Evolutionary conservation across 768 basidiomycete genomes (phyloP).

Genomic region (Phanerochaete carnosa): DNA sequence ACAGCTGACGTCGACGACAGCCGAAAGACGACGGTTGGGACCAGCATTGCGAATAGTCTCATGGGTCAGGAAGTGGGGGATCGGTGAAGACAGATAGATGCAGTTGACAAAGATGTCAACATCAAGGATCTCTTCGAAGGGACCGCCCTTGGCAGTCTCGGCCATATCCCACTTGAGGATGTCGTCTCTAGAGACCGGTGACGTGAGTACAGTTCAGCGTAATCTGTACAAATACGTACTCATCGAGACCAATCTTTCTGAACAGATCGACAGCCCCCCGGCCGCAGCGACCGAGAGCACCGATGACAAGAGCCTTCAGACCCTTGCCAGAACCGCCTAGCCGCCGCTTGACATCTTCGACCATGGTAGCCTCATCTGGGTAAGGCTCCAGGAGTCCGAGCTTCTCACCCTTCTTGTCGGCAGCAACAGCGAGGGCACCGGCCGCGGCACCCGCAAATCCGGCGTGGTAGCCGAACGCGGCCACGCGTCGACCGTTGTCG

Average conservation of each 20-base stretch:
- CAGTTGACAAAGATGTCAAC: constrained; percentile 99
- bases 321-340: constrained; percentile 69
- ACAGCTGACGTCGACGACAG: constrained; percentile 97
- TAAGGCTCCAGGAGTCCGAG: constrained; percentile 79
- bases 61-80: constrained; percentile 78
- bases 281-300: constrained; percentile 93
- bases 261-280: constrained; percentile 94
- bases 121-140: constrained; percentile 91
- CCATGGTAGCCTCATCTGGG: constrained; percentile 80
- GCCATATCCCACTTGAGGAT: constrained; percentile 98
- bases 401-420: constrained; percentile 54
- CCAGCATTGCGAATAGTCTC: constrained; percentile 76
- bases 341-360: constrained; percentile 61
- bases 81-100: constrained; percentile 88
- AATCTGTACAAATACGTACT: constrained; percentile 51
- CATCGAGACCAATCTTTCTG: constrained; percentile 89
- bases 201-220: neutral
- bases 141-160: constrained; percentile 96
- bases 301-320: constrained; percentile 89
- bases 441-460: constrained; percentile 98
- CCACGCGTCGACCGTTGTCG: constrained; percentile 80
- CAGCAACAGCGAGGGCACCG: constrained; percentile 76
- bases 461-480: constrained; percentile 97
- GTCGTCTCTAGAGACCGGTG: constrained; percentile 59
- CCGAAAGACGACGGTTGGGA: constrained; percentile 58